Evolutionary conservation across 257 asterid genomes (phyloP).

Genomic region (Solanum pimpinellifolium): DNA sequence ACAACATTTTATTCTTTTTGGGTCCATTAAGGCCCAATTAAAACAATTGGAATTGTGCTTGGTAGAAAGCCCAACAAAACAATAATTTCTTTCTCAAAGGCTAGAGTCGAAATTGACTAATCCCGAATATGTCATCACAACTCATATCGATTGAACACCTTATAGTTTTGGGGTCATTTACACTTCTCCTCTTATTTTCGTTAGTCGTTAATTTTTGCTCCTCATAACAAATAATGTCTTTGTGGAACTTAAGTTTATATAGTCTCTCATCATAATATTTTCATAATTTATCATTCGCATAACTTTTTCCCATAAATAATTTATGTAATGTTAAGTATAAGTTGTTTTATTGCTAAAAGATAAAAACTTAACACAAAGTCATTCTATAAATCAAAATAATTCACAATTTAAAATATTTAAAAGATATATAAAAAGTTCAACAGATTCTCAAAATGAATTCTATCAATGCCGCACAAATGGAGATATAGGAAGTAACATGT

Average conservation of each 20-base stretch:
- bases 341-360: background rate
- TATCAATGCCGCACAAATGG: background rate
- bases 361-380: background rate
- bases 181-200: background rate
- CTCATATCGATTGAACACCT: background rate
- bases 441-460: background rate
- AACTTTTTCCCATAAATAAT: too few relatives aligned
- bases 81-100: background rate
- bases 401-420: too few relatives aligned
- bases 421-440: background rate
- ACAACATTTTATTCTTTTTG: background rate
- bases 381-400: background rate
- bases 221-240: background rate
- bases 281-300: background rate
- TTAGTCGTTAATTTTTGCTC: background rate
- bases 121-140: background rate
- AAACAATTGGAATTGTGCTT: background rate
- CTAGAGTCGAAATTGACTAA: background rate
- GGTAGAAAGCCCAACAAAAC: background rate
- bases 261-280: background rate
- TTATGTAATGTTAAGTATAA: too few relatives aligned
- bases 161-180: background rate
- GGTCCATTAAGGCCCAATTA: background rate
- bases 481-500: background rate
- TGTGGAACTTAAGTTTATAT: too few relatives aligned